Conservation (phyloP, 495 filamentous ascomycete genomes). For the Opeltia flavorubescens region DNA sequence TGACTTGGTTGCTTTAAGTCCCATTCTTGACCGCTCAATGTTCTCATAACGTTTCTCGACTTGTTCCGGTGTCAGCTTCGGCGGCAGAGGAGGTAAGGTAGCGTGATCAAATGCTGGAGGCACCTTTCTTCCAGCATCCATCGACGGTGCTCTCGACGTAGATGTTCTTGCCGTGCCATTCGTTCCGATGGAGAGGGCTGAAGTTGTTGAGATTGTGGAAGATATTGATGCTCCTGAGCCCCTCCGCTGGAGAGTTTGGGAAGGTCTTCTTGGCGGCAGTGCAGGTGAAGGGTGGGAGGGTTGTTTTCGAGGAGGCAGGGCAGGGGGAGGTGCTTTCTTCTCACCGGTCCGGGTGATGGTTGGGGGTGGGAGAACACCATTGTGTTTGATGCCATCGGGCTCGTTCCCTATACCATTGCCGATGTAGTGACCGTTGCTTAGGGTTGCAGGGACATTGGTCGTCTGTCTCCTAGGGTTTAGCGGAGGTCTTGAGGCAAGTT, state of each 20-base stretch:
- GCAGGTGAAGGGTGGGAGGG: slow-evolving; percentile 28
- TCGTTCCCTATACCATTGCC: slow-evolving; percentile 30
- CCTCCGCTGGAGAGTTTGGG: slow-evolving; percentile 27
- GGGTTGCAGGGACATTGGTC: slow-evolving; percentile 31
- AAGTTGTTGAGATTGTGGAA: slow-evolving; percentile 16
- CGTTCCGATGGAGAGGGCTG: slow-evolving; percentile 20
- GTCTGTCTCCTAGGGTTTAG: slow-evolving; percentile 27
- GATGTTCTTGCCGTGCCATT: slow-evolving; percentile 21
- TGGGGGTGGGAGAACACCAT: slow-evolving; percentile 19
- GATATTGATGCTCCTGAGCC: slow-evolving; percentile 19
- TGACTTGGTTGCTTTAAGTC: slow-evolving; percentile 10
- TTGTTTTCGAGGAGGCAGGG: slow-evolving; percentile 27
- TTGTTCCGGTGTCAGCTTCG: slow-evolving; percentile 16
- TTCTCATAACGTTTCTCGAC: slow-evolving; percentile 9
- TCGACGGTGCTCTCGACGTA: slow-evolving; percentile 23
- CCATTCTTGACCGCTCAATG: slow-evolving; percentile 8
- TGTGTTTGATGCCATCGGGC: slow-evolving; percentile 21
- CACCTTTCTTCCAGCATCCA: slow-evolving; percentile 23
- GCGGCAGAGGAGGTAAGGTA: slow-evolving; percentile 31
- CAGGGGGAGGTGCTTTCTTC: slow-evolving; percentile 19
- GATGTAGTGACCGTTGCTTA: slow-evolving; percentile 22
- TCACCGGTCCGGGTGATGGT: slow-evolving; percentile 16
- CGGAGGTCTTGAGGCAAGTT: slow-evolving; percentile 14
- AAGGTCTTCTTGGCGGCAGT: slow-evolving; percentile 26
- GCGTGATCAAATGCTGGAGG: slow-evolving; percentile 31